These are phyloP conservation scores for Selenicereus undatus DNA, from an alignment of 148 eudicot genomes.

Conservation along the genomic window DNA sequence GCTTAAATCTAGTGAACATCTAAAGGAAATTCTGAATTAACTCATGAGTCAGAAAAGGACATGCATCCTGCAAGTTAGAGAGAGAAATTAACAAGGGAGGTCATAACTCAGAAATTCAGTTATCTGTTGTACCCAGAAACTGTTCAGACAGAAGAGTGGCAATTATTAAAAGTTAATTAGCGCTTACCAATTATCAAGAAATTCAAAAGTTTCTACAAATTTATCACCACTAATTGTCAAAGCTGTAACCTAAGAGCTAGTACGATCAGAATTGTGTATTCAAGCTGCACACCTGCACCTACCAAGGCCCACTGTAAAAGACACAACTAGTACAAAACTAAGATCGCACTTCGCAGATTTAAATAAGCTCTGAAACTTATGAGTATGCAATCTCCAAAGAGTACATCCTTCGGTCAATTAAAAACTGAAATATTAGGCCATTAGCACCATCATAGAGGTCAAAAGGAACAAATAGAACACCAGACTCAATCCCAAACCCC, in stretches of 20 bases:
- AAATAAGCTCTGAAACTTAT: neutral
- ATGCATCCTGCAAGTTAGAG: neutral
- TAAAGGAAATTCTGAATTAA: neutral
- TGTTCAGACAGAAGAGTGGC: neutral
- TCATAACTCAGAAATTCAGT: neutral
- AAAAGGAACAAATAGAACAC: neutral
- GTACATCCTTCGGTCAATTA: neutral
- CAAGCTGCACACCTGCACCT: neutral
- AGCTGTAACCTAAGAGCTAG: neutral
- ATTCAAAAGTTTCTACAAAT: no score
- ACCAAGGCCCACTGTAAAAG: neutral
- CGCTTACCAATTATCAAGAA: no score
- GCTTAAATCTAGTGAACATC: neutral
- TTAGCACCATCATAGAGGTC: neutral
- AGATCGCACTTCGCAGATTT: neutral
- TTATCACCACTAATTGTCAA: neutral
- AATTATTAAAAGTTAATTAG: no score
- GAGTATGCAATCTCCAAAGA: neutral
- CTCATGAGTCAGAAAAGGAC: neutral
- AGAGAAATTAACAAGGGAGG: neutral
- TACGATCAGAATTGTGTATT: neutral
- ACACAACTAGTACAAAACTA: neutral
- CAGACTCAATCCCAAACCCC: neutral
- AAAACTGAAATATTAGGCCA: neutral
- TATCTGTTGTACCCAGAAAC: neutral